These are phyloP conservation scores for Neospermospora avenae DNA, from an alignment of 2,329 filamentous ascomycete species.

Conservation along the genomic window DNA sequence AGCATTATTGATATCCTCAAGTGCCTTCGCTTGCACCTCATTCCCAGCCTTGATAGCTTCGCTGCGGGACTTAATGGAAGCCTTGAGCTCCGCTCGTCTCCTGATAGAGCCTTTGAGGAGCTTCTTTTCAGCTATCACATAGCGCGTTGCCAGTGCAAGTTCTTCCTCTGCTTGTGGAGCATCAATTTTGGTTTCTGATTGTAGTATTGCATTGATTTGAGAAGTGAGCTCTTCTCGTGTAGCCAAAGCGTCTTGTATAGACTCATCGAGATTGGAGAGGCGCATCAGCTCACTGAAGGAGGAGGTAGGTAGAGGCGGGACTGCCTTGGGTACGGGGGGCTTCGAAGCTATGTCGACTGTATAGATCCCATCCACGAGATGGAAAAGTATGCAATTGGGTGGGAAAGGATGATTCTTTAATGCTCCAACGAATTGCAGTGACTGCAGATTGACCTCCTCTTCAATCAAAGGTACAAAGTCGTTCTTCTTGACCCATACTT, in stretches of 20 bases:
- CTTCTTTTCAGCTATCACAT: constrained; percentile 62
- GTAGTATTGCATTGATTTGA: constrained; percentile 68
- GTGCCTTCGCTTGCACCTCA: constrained; percentile 54
- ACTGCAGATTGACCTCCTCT: constrained; percentile 64
- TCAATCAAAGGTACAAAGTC: constrained; percentile 66
- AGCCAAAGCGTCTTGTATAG: constrained; percentile 82
- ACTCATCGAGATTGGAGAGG: constrained; percentile 82
- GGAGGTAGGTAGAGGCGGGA: constrained; percentile 57
- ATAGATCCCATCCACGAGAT: constrained; percentile 84
- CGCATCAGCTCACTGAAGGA: constrained; percentile 88
- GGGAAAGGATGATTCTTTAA: constrained; percentile 71
- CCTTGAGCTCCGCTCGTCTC: constrained; percentile 63
- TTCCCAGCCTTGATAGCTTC: constrained; percentile 65
- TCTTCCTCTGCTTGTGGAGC: constrained; percentile 50
- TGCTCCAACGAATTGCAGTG: constrained; percentile 74
- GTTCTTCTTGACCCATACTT: constrained; percentile 67
- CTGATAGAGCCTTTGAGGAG: constrained; percentile 59
- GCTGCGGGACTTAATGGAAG: constrained; percentile 62
- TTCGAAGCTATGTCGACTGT: constrained; percentile 63
- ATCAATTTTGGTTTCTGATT: constrained; percentile 40
- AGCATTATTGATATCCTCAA: constrained; percentile 60
- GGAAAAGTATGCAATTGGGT: constrained; percentile 78
- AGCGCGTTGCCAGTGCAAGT: constrained; percentile 46
- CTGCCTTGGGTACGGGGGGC: constrained; percentile 46
- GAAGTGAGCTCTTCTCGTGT: constrained; percentile 70